phyloP scores from a whole-genome alignment of 1,139 yeast species.

The Diutina pseudorugosa region DNA sequence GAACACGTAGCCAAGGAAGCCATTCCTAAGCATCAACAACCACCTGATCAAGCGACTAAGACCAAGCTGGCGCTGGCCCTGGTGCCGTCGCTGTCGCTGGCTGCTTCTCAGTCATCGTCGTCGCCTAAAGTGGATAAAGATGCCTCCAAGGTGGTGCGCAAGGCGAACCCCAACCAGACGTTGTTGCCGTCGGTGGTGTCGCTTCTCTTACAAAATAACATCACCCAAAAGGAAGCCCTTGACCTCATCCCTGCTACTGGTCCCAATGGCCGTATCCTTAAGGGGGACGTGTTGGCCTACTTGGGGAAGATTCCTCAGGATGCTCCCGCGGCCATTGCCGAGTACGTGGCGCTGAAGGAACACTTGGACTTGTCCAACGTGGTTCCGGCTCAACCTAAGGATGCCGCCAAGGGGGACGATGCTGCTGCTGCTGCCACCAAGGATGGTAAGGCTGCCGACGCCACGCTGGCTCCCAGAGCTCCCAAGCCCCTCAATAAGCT shows the following conservation, averaged over 20 bases:
- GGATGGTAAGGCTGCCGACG: not conserved
- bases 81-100: not conserved
- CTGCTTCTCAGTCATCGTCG: too few relatives aligned
- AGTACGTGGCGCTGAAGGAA: constrained; percentile 43
- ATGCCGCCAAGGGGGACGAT: constrained; percentile 9
- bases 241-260: constrained; percentile 73
- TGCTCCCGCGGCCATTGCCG: constrained; percentile 39
- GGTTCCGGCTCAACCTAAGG: constrained; percentile 32
- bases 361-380: constrained; percentile 73
- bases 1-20: not conserved
- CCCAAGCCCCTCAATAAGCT: not conserved
- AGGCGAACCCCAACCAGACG: constrained; percentile 52
- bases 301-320: constrained; percentile 58
- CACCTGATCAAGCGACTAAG: too few relatives aligned
- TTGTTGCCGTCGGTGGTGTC: constrained; percentile 74
- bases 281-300: constrained; percentile 84
- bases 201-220: constrained; percentile 46
- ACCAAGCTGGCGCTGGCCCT: too few relatives aligned
- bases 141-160: constrained; percentile 4
- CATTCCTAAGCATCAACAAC: too few relatives aligned
- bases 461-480: not conserved
- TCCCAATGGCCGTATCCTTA: constrained; percentile 73
- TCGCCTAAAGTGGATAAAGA: not conserved
- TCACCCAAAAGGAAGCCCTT: constrained; percentile 60
- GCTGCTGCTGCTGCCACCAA: constrained; percentile 11